Evolutionary conservation across 345 rosid species (phyloP).

Genomic region (Trapa bicornis): DNA sequence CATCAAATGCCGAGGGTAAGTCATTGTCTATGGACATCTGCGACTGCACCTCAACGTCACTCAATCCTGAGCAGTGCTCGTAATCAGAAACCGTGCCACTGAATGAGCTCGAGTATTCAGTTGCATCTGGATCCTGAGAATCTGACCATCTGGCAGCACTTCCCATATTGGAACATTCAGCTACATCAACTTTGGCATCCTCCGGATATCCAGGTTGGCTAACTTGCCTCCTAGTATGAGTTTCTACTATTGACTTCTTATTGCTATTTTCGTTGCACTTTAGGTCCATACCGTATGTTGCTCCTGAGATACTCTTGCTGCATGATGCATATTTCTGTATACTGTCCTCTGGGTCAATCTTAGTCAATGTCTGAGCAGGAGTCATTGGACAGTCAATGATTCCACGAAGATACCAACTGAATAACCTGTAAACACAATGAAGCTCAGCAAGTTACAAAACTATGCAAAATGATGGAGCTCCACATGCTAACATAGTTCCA

Average conservation of each 20-base stretch:
- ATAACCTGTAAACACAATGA: background rate
- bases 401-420: background rate
- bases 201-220: constrained; percentile 19
- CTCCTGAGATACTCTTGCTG: constrained; percentile 13
- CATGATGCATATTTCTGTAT: constrained; percentile 14
- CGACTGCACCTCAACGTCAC: constrained; percentile 78
- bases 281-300: constrained; percentile 17
- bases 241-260: constrained; percentile 10
- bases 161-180: constrained; percentile 19
- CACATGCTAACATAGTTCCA: background rate
- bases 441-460: constrained; percentile 8
- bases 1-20: constrained; percentile 44
- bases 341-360: constrained; percentile 19
- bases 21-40: constrained; percentile 40
- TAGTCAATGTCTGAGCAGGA: constrained; percentile 25
- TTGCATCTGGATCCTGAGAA: constrained; percentile 62
- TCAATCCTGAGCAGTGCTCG: constrained; percentile 31
- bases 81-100: constrained; percentile 49
- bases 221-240: constrained; percentile 14
- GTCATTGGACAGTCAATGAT: constrained; percentile 18
- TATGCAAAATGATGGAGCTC: background rate
- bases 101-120: constrained; percentile 84
- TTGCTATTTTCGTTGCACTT: constrained; percentile 22
- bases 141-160: constrained; percentile 12
- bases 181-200: constrained; percentile 48